Conservation (phyloP, 768 basidiomycete species). For the Chalciporus pseudorubinellus region DNA sequence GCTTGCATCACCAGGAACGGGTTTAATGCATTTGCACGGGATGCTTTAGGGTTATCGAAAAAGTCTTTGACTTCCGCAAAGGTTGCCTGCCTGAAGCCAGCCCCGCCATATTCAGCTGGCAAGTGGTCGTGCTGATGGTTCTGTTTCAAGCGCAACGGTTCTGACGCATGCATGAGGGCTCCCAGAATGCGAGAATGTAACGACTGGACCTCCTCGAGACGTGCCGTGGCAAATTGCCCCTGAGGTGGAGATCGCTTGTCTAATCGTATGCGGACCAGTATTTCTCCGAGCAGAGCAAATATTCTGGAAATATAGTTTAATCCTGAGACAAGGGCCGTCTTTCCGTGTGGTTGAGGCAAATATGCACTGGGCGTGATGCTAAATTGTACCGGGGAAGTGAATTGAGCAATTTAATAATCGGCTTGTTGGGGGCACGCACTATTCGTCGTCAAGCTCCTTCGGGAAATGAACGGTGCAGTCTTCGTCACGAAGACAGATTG, state of each 20-base stretch:
- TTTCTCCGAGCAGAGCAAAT: constrained; percentile 82
- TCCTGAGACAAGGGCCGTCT: constrained; percentile 81
- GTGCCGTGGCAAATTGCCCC: constrained; percentile 80
- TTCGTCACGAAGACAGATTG: constrained; percentile 84
- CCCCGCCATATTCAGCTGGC: constrained; percentile 61
- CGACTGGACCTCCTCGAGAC: constrained; percentile 81
- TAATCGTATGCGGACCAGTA: constrained; percentile 80
- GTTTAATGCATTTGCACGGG: constrained; percentile 80
- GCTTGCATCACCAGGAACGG: constrained; percentile 91
- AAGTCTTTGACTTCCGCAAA: constrained; percentile 88
- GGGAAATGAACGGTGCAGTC: constrained; percentile 90
- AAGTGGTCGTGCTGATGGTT: constrained; percentile 46
- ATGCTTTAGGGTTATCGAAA: constrained; percentile 89
- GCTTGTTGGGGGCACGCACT: constrained; percentile 49
- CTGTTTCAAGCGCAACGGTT: constrained; percentile 68
- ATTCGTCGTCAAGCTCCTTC: constrained; percentile 86
- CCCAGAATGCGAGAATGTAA: constrained; percentile 74
- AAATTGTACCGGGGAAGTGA: constrained; percentile 15
- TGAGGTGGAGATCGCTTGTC: constrained; percentile 84
- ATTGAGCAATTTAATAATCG: constrained; percentile 29
- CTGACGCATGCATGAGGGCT: constrained; percentile 74
- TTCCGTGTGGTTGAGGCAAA: constrained; percentile 83
- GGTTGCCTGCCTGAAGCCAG: constrained; percentile 77
- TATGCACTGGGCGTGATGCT: constrained; percentile 85
- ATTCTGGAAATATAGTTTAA: constrained; percentile 86